Evolutionary conservation across 23 red algal species (phyloP), one percentile per base, ranked within the genome.

Genomic region (Gracilaria domingensis): DNA sequence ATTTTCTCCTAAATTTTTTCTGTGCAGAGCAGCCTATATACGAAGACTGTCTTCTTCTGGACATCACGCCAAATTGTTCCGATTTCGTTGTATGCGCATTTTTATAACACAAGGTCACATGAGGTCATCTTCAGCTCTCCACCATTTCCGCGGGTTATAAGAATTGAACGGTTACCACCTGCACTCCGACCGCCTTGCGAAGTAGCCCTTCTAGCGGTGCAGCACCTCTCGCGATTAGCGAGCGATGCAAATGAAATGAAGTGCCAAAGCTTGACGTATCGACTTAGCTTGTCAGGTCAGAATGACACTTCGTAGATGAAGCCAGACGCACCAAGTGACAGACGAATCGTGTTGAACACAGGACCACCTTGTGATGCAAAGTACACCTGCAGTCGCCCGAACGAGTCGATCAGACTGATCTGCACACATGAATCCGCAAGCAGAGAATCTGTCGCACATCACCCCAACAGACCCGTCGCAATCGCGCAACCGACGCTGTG

Each of bases 1-100:
- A 98, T 98, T 66, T 98, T 98, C 84, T 98, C 96, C 65, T 98
- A 93, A 76, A 98, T 98, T 0, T 93, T 98, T 25, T 89, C 93
- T 5, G 86, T 81, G 35, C 88, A 94, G 12, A 98, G 29, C 20
- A 98, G 82, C 28, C 96, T 69, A 66, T 98, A 98, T 44, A 98
- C 90, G 56, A 84, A 83, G 6, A 98, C 96, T 30, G 69, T 81
- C 59, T 86, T 90, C 66, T 95, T 93, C 84, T 98, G 93, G 35
- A 93, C 96, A 74, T 95, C 93, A 34, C 96, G 92, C 96, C 93
- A 98, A 4, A 94, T n/a, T 65, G 51, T 25, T 85, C 81, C 38
- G 44, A 48, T 32, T 60, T 49, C 61, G 34, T 13, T 37, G 47
- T 34, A 20, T 51, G 59, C 32, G 59, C 60, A 33, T 42, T 12